Base-by-base conservation (phyloP, 2,329 filamentous ascomycete species). In the Verticillium isaacii region DNA sequence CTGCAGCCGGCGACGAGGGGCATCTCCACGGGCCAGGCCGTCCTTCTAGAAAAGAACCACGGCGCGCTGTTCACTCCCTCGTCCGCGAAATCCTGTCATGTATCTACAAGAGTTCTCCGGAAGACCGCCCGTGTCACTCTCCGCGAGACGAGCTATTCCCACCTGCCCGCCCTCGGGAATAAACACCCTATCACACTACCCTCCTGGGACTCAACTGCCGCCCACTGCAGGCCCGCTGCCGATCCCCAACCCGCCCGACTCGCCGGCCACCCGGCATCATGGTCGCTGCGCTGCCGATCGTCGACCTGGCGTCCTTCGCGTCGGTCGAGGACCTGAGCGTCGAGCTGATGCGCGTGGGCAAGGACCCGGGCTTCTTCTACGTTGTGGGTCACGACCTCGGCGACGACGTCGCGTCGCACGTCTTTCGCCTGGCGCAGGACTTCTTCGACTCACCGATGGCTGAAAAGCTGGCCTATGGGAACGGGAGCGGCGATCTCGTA, bases 281-380 rank as follows among this genome's bases (percentile, higher is more conserved):
- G 62, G 32, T 59, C 11, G 36, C 37, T 36, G 56, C 62, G 17
- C n/a, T 65, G 8, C 63, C 64, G 11, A 52, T 65, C 25, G 59
- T 65, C 34, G 61, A 65, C 55, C 25, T 65, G 23, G 58, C 36
- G 17, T 57, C 61, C 1, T 61, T 61, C 25, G 57, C 45, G 9
- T 60, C 55, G 32, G 54, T 56, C 7, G 61, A 63, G 37, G 59
- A 41, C n/a, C 54, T 65, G 9, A 61, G 57, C 45, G 61, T 37
- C 3, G 63, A 65, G 57, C 59, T 65, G 36, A 59, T 65, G 63
- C 63, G 61, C 36, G 64, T 65, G 41, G 64, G 64, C 56, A 65
- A 39, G 57, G 63, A 65, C 37, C 64, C 64, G 2, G 64, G 64
- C 50, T 65, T 65, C 56, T 65, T 65, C 23, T 65, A 65, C 9